Conservation (phyloP, 2,329 filamentous ascomycete genomes). For the Aschersonia sp. region DNA sequence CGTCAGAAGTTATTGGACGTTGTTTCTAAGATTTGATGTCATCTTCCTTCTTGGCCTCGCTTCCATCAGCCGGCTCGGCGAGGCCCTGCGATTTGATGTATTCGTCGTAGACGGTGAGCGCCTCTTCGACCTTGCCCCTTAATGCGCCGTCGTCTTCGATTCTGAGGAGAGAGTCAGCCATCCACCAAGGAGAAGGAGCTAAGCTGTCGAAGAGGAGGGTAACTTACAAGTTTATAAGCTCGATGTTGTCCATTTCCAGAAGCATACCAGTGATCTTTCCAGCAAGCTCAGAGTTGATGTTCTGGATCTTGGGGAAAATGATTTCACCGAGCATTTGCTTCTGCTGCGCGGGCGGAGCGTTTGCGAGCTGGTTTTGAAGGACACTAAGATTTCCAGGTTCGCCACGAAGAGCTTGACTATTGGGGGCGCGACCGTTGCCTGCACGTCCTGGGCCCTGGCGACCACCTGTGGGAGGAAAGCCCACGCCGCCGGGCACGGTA, state of each 20-base stretch:
- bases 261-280: slow-evolving; percentile 99
- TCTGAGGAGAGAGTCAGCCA: slow-evolving; percentile 26
- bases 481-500: slow-evolving; percentile 33
- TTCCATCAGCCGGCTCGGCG: slow-evolving; percentile 15
- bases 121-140: slow-evolving; percentile 92
- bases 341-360: slow-evolving; percentile 58
- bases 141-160: slow-evolving; percentile 83
- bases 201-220: neutral
- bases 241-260: slow-evolving; percentile 94
- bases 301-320: slow-evolving; percentile 96
- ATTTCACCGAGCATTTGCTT: slow-evolving; percentile 98
- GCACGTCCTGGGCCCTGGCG: slow-evolving; percentile 36
- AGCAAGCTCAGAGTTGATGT: slow-evolving; percentile 85
- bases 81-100: slow-evolving; percentile 77
- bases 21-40: slow-evolving; percentile 7
- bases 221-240: slow-evolving; percentile 86
- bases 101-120: slow-evolving; percentile 93
- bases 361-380: slow-evolving; percentile 43
- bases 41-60: slow-evolving; percentile 34
- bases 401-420: slow-evolving; percentile 34
- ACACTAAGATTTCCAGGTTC: slow-evolving; percentile 18
- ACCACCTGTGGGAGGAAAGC: slow-evolving; percentile 38
- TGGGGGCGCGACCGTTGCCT: slow-evolving; percentile 17
- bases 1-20: no score
- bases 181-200: neutral